These are phyloP conservation scores for Coccomyxa sp. DNA, from an alignment of 139 green algal species.

Conservation along the genomic window DNA sequence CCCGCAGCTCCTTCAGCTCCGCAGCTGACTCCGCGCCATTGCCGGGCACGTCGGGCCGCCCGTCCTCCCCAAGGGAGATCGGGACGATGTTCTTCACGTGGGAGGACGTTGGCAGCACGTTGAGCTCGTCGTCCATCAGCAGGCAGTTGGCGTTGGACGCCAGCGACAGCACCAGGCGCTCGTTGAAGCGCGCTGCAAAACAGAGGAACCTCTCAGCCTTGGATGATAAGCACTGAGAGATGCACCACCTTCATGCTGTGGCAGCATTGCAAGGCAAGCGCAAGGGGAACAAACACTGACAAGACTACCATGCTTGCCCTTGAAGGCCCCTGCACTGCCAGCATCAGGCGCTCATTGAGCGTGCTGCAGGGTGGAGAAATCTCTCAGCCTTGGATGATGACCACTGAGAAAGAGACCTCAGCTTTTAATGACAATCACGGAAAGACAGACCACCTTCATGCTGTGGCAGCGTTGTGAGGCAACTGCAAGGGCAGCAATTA, in stretches of 20 bases:
- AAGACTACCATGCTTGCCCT: too few relatives aligned
- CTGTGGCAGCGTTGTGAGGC: too few relatives aligned
- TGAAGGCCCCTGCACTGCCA: neutral
- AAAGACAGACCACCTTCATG: too few relatives aligned
- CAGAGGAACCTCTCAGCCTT: neutral
- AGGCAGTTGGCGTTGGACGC: conserved; percentile 77
- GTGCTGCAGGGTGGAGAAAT: too few relatives aligned
- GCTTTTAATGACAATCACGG: too few relatives aligned
- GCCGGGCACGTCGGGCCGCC: conserved; percentile 38
- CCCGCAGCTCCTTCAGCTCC: conserved; percentile 83
- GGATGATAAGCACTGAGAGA: neutral
- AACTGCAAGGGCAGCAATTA: too few relatives aligned
- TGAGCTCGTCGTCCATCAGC: conserved; percentile 98
- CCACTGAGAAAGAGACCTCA: too few relatives aligned
- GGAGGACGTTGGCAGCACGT: conserved; percentile 90
- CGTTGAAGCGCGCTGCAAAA: conserved; percentile 88
- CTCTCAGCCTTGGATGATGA: too few relatives aligned
- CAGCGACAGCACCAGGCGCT: conserved; percentile 94
- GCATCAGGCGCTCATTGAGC: neutral
- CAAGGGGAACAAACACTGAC: too few relatives aligned
- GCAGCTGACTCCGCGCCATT: conserved; percentile 13
- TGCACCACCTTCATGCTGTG: neutral
- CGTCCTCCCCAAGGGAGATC: conserved; percentile 49
- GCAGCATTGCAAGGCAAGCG: neutral
- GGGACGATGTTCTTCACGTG: conserved; percentile 65